These are phyloP conservation scores for Gossypium anomalum DNA, from an alignment of 345 rosid genomes.

Conservation along the genomic window DNA sequence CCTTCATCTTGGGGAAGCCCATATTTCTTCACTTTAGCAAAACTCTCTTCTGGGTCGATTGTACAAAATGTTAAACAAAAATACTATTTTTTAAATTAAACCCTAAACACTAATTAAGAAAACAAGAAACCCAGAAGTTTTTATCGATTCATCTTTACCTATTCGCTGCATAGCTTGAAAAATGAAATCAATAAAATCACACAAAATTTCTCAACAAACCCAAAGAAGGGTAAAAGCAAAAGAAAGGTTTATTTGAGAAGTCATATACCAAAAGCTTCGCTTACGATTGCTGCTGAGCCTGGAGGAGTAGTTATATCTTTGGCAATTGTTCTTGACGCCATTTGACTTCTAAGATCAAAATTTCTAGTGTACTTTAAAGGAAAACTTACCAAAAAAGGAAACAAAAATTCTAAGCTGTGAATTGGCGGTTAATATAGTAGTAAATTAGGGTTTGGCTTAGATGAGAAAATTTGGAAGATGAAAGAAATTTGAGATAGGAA, in stretches of 20 bases:
- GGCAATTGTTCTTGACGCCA: constrained; percentile 72
- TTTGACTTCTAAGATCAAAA: constrained; percentile 1
- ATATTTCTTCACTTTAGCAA: no score
- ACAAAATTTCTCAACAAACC: not conserved
- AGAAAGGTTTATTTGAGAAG: not conserved
- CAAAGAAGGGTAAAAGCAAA: not conserved
- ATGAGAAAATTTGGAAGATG: no score
- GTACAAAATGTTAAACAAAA: no score
- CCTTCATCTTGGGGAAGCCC: no score
- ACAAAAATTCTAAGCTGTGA: no score
- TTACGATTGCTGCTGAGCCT: constrained; percentile 79
- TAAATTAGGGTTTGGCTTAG: no score
- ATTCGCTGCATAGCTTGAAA: constrained; percentile 90
- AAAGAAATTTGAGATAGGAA: not conserved
- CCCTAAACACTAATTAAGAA: no score
- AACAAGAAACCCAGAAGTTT: no score
- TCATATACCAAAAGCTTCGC: constrained; percentile 80
- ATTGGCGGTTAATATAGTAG: no score
- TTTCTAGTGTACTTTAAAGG: not conserved
- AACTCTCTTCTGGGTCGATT: no score
- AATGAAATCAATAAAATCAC: constrained; percentile 10
- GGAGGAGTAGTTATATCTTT: constrained; percentile 45
- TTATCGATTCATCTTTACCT: constrained; percentile 40
- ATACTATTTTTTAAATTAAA: no score
- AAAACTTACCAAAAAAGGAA: no score